Conservation (phyloP, 371 early-diverging fungal species). For the Synchytrium microbalum region DNA sequence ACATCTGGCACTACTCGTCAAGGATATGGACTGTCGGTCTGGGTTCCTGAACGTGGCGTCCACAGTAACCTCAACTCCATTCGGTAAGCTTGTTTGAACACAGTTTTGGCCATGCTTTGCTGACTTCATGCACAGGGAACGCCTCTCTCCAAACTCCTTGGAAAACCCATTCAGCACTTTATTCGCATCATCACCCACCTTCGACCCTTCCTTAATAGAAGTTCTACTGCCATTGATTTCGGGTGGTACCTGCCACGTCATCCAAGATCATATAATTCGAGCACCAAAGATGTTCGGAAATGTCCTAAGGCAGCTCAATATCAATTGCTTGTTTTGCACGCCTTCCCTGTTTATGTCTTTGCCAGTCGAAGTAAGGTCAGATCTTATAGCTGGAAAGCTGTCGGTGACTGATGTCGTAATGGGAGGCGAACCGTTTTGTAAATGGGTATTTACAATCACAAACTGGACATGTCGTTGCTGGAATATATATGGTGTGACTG, state of each 20-base stretch:
- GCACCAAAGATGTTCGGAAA: background rate
- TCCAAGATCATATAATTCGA: background rate
- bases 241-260: background rate
- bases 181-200: conserved; percentile 12
- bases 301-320: background rate
- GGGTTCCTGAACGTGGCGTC: no score
- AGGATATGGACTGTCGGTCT: no score
- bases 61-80: no score
- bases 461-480: background rate
- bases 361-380: background rate
- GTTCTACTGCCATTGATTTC: conserved; percentile 6
- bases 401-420: conserved; percentile 1
- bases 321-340: conserved; percentile 5
- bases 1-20: background rate
- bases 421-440: conserved; percentile 12
- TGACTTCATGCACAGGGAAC: no score
- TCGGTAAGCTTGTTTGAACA: no score
- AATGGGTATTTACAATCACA: background rate
- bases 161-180: conserved; percentile 1
- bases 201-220: conserved; percentile 12
- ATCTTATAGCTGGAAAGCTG: background rate
- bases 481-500: conserved; percentile 12
- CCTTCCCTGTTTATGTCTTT: conserved; percentile 10
- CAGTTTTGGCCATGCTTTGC: no score
- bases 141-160: no score